These are phyloP conservation scores for Aspergillus fijiensis DNA, from an alignment of 2,329 filamentous ascomycete species.

Conservation along the genomic window DNA sequence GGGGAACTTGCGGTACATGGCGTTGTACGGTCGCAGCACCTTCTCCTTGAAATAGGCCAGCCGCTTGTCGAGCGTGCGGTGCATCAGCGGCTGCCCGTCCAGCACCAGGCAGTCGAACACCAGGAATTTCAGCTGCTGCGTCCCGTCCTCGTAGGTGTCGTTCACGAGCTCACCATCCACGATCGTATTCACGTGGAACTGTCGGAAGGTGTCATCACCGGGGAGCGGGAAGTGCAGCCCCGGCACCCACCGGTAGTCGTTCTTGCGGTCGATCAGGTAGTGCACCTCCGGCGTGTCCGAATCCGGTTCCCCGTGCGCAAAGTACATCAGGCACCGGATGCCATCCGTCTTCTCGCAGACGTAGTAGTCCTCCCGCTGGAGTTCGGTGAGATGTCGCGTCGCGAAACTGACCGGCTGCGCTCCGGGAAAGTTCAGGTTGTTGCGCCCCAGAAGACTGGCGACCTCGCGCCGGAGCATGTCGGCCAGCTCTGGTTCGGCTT, in stretches of 20 bases:
- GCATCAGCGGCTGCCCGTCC: constrained; percentile 72
- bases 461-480: constrained; percentile 68
- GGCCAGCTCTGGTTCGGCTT: constrained; percentile 62
- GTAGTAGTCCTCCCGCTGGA: constrained; percentile 84
- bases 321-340: constrained; percentile 90
- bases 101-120: constrained; percentile 92
- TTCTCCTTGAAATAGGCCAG: constrained; percentile 80
- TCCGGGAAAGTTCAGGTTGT: constrained; percentile 71
- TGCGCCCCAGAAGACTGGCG: constrained; percentile 69
- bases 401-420: constrained; percentile 95
- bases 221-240: constrained; percentile 78
- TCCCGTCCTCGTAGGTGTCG: constrained; percentile 69
- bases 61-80: constrained; percentile 80
- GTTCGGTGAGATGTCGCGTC: constrained; percentile 75
- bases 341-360: constrained; percentile 98
- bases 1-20: constrained; percentile 70
- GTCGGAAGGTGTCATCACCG: constrained; percentile 56
- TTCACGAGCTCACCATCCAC: constrained; percentile 92
- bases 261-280: constrained; percentile 96
- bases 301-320: constrained; percentile 56
- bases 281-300: constrained; percentile 69
- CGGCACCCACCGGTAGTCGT: constrained; percentile 88
- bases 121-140: constrained; percentile 73
- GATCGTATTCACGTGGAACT: constrained; percentile 77
- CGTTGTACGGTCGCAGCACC: constrained; percentile 76